Evolutionary conservation across 2,329 filamentous ascomycete genomes (phyloP).

Genomic region (Diaporthe eres): DNA sequence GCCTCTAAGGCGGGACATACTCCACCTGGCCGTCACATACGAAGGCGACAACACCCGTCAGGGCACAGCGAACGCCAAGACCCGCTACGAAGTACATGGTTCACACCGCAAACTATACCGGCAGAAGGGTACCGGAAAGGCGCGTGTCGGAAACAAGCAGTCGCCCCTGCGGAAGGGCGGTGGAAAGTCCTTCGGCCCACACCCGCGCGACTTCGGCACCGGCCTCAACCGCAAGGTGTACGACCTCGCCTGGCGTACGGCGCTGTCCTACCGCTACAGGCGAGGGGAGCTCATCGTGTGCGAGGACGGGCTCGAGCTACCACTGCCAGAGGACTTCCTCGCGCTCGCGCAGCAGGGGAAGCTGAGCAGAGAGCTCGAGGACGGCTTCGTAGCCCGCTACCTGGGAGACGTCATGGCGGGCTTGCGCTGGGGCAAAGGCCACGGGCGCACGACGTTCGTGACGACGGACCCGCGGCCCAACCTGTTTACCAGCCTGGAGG

Average conservation of each 20-base stretch:
- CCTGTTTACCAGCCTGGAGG: slow-evolving; percentile 76
- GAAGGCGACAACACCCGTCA: slow-evolving; percentile 91
- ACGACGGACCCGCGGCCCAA: slow-evolving; percentile 72
- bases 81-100: slow-evolving; percentile 85
- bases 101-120: slow-evolving; percentile 84
- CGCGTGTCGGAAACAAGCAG: slow-evolving; percentile 85
- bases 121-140: slow-evolving; percentile 88
- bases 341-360: slow-evolving; percentile 52
- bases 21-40: slow-evolving; percentile 92
- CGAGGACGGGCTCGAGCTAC: slow-evolving; percentile 81
- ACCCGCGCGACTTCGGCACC: slow-evolving; percentile 91
- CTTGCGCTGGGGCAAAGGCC: slow-evolving; percentile 77
- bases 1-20: slow-evolving; percentile 89
- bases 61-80: slow-evolving; percentile 88
- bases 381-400: slow-evolving; percentile 68
- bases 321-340: slow-evolving; percentile 64
- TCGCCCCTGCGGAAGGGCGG: slow-evolving; percentile 87
- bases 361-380: slow-evolving; percentile 57
- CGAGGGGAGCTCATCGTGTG: slow-evolving; percentile 90
- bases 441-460: slow-evolving; percentile 83
- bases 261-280: slow-evolving; percentile 90
- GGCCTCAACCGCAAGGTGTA: slow-evolving; percentile 90
- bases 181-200: slow-evolving; percentile 90
- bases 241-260: slow-evolving; percentile 94
- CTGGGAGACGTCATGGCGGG: slow-evolving; percentile 77